These are phyloP conservation scores for Kappamyces sp. DNA, from an alignment of 192 early-diverging fungal species.

Conservation along the genomic window DNA sequence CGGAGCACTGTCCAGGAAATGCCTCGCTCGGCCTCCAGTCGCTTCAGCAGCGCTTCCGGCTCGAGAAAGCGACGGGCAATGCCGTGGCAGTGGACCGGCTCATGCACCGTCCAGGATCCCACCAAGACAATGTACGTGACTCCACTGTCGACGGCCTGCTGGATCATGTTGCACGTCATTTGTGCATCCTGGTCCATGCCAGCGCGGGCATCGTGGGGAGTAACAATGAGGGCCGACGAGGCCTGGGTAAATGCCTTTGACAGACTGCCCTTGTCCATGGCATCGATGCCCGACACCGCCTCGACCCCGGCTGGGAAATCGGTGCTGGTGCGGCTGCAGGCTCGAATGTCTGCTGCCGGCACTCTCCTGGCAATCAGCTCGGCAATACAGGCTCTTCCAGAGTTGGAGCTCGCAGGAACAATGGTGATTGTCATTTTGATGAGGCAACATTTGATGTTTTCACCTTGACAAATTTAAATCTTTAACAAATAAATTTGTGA, in stretches of 20 bases:
- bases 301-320: slow-evolving; percentile 1
- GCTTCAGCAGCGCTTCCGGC: slow-evolving; percentile 15
- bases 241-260: slow-evolving; percentile 7
- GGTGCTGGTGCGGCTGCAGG: slow-evolving; percentile 1
- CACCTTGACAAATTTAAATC: too few relatives aligned
- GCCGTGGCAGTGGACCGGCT: slow-evolving; percentile 7
- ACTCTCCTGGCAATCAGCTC: background rate
- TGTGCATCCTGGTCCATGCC: slow-evolving; percentile 19
- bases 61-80: slow-evolving; percentile 20
- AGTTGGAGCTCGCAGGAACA: slow-evolving; percentile 18
- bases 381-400: slow-evolving; percentile 14
- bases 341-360: background rate
- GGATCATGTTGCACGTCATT: slow-evolving; percentile 21
- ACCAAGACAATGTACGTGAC: slow-evolving; percentile 22
- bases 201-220: slow-evolving; percentile 16
- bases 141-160: slow-evolving; percentile 13
- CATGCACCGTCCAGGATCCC: slow-evolving; percentile 20
- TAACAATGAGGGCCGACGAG: slow-evolving; percentile 19
- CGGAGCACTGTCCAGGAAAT: slow-evolving; percentile 21
- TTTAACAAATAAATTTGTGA: too few relatives aligned
- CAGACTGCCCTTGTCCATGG: background rate
- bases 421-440: slow-evolving; percentile 9
- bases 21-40: slow-evolving; percentile 3
- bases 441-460: too few relatives aligned
- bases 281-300: background rate